These are phyloP conservation scores for Camelina hispida DNA, from an alignment of 345 rosid genomes.

Conservation along the genomic window DNA sequence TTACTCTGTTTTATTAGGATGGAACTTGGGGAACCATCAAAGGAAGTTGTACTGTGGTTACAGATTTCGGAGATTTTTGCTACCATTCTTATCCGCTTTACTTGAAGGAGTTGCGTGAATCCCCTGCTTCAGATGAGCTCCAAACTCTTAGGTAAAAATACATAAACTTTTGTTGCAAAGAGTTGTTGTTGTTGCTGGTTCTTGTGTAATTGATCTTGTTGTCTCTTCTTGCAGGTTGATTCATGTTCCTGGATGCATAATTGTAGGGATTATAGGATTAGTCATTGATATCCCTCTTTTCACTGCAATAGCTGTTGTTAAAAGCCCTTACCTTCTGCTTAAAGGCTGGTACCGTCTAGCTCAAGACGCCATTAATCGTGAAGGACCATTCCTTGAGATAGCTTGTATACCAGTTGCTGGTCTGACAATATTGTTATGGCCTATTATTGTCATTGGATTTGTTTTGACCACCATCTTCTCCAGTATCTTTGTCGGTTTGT, in stretches of 20 bases:
- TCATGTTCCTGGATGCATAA: constrained; percentile 74
- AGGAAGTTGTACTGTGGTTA: constrained; percentile 77
- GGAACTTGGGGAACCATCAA: constrained; percentile 81
- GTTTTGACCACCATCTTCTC: constrained; percentile 58
- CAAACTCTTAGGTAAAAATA: constrained; percentile 68
- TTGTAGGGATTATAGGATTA: constrained; percentile 71
- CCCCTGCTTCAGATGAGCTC: constrained; percentile 55
- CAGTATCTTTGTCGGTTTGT: constrained; percentile 73
- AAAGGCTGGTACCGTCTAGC: constrained; percentile 76
- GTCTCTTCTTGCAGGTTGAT: constrained; percentile 54
- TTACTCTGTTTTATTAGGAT: constrained; percentile 52
- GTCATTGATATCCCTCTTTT: constrained; percentile 70
- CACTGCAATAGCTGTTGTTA: constrained; percentile 65
- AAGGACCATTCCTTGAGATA: constrained; percentile 84
- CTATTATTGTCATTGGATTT: constrained; percentile 74
- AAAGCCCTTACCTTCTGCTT: constrained; percentile 78
- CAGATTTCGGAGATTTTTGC: constrained; percentile 77
- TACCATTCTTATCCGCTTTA: constrained; percentile 71
- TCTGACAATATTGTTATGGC: constrained; percentile 81
- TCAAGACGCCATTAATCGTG: constrained; percentile 72
- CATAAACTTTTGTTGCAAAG: neutral
- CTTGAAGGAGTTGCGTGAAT: constrained; percentile 66
- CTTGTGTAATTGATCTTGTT: constrained; percentile 8
- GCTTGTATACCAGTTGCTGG: constrained; percentile 86
- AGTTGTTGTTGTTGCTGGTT: constrained; percentile 7